Evolutionary conservation across 768 basidiomycete genomes (phyloP).

Genomic region (Hygrocybe coccinea): DNA sequence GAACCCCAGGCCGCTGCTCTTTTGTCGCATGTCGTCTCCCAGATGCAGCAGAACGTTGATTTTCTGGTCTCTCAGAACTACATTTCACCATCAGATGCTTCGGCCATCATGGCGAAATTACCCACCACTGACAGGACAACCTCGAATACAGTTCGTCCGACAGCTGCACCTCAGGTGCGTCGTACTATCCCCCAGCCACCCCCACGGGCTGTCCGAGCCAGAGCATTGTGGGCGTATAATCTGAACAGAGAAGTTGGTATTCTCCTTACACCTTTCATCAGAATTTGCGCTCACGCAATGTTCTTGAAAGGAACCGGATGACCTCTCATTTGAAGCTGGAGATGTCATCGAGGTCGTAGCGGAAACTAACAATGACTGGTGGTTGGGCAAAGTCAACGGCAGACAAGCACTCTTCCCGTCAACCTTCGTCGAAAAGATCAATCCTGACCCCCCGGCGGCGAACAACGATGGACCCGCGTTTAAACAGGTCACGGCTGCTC

Average conservation of each 20-base stretch:
- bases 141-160: conserved; percentile 2
- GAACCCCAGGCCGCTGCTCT: conserved; percentile 29
- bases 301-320: conserved; percentile 54
- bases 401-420: conserved; percentile 71
- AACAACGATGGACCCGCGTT: conserved; percentile 16
- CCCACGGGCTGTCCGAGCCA: conserved; percentile 34
- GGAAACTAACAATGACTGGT: conserved; percentile 81
- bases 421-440: conserved; percentile 60
- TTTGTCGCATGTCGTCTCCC: conserved; percentile 49
- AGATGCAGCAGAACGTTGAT: conserved; percentile 51
- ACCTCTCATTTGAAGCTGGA: conserved; percentile 68
- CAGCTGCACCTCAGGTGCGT: conserved; percentile 3
- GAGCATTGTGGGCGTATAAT: conserved; percentile 64
- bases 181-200: conserved; percentile 10
- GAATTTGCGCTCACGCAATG: conserved; percentile 1
- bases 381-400: conserved; percentile 65
- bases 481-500: conserved; percentile 22
- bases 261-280: background rate
- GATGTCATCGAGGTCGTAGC: conserved; percentile 70
- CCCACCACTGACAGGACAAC: conserved; percentile 6
- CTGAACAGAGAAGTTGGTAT: conserved; percentile 46
- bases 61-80: conserved; percentile 49
- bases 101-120: conserved; percentile 44
- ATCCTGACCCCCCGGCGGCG: conserved; percentile 10
- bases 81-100: conserved; percentile 43